Percentiles rank a stretch among this genome's conserved stretches.
Evolutionary conservation across 257 asterid genomes (phyloP).

Genomic region (Solanum pimpinellifolium): DNA sequence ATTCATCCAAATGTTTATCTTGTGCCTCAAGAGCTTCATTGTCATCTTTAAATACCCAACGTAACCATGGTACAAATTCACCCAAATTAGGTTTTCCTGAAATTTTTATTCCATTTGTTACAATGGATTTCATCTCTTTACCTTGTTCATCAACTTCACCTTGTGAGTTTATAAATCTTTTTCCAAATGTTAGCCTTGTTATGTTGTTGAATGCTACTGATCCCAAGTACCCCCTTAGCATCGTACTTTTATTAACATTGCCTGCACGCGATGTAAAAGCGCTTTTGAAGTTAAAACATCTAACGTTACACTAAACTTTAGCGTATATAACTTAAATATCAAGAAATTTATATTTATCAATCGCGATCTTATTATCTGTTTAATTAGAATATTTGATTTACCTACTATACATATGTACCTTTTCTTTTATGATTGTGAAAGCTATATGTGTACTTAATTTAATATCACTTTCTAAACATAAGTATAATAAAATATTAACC

Average conservation of each 20-base stretch:
- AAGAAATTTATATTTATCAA: too few species aligned
- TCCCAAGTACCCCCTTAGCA: slow-evolving; percentile 51
- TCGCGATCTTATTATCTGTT: too few species aligned
- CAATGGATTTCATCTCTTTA: slow-evolving; percentile 52
- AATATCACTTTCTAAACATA: background rate
- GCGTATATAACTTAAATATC: too few species aligned
- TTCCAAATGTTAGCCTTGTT: slow-evolving; percentile 70
- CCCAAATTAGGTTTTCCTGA: slow-evolving; percentile 45
- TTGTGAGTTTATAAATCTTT: slow-evolving; percentile 47
- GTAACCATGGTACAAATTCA: slow-evolving; percentile 48
- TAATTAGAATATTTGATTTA: too few species aligned
- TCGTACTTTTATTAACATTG: slow-evolving; percentile 34
- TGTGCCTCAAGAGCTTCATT: slow-evolving; percentile 36
- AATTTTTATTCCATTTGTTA: slow-evolving; percentile 30
- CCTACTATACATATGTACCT: background rate
- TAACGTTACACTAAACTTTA: background rate
- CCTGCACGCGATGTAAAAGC: slow-evolving; percentile 7
- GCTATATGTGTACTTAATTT: background rate
- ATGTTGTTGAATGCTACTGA: slow-evolving; percentile 76
- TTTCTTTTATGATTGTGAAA: background rate
- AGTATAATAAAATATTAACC: background rate
- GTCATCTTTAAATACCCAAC: slow-evolving; percentile 45
- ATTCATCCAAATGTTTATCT: slow-evolving; percentile 25
- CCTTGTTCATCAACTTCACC: slow-evolving; percentile 62
- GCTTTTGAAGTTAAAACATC: too few species aligned